Evolutionary conservation across 2,329 filamentous ascomycete genomes (phyloP).

Genomic region (Acrocalymma vagum): DNA sequence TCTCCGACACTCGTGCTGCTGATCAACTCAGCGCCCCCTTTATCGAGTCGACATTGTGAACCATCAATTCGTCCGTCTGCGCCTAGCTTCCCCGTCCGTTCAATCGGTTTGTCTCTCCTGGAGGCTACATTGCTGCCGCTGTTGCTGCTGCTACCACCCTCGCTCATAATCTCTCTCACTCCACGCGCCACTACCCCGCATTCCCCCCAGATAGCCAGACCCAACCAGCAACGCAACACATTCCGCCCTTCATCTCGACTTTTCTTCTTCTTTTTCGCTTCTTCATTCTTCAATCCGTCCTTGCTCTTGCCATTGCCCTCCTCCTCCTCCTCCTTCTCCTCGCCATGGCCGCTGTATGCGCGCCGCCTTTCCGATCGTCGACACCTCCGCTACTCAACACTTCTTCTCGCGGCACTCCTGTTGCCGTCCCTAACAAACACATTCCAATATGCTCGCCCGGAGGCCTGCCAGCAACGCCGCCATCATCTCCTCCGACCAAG

Average conservation of each 20-base stretch:
- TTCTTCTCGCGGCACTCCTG: conserved; percentile 62
- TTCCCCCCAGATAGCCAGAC: no score
- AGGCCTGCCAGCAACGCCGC: conserved; percentile 63
- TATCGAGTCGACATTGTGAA: no score
- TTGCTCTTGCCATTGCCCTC: conserved; percentile 6
- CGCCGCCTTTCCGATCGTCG: conserved; percentile 47
- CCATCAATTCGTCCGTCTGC: conserved; percentile 11
- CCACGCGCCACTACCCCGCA: neutral
- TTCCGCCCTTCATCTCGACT: conserved; percentile 12
- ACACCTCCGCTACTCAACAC: conserved; percentile 66
- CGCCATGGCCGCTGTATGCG: conserved; percentile 51
- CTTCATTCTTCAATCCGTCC: no score
- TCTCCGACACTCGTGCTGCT: conserved; percentile 29
- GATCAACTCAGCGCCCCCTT: conserved; percentile 35
- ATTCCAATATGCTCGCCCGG: conserved; percentile 89
- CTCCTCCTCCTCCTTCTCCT: conserved; percentile 14
- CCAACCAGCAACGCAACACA: no score
- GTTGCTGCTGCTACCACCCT: neutral
- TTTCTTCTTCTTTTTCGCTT: conserved; percentile 14
- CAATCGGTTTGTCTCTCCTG: no score
- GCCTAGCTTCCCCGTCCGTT: no score
- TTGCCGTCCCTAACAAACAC: conserved; percentile 84
- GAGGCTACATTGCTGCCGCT: neutral
- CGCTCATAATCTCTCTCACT: conserved; percentile 4
- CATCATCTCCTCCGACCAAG: conserved; percentile 68